Evolutionary conservation across 1,139 yeast genomes (phyloP), one percentile per base, ranked within the genome.

Genomic region (Blastobotrys serpentis): DNA sequence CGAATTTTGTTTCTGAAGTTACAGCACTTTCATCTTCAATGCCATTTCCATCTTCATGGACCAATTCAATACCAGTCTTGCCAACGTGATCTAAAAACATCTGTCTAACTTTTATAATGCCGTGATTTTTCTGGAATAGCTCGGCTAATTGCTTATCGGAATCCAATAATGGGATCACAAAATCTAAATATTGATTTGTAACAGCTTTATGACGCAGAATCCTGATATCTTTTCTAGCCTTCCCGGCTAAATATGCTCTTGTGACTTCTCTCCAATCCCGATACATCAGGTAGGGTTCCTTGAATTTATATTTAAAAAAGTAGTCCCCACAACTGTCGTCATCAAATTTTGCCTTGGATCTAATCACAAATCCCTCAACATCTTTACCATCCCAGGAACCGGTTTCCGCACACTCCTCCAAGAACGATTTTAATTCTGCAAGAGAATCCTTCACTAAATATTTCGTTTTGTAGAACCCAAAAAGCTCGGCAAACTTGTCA

Each of bases 261-360:
- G 98, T 88, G 0, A 81, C 85, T 62, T 92, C 98, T 54, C 99
- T 76, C 78, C 95, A 82, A 61, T 86, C 89, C 51, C 99, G 76
- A 64, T 89, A 94, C 74, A 94, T 76, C 46, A 88, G 70, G 61
- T 94, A 94, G 0, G 98, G 98, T 67, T 94, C 96, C 57, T 89
- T 96, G 64, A 94, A 92, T 66, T 94, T 94, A 71, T 74, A 92
- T 69, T 94, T 94, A 78, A 89, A 94, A 67, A 94, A 88, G 60
- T 77, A 88, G 53, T 81, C 84, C 11, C 62, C 65, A 14, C 46
- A 43, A 11, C 36, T 14, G 2, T 19, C 10, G 8, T 41, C 44
- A 3, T 43, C 47, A 14, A 40, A 2, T 48, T 49, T 19, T 13
- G 56, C 51, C 44, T 71, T 69, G 57, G 92, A 79, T 46, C 98